Conservation (phyloP, 768 basidiomycete genomes). For the Calocybe cyanea region DNA sequence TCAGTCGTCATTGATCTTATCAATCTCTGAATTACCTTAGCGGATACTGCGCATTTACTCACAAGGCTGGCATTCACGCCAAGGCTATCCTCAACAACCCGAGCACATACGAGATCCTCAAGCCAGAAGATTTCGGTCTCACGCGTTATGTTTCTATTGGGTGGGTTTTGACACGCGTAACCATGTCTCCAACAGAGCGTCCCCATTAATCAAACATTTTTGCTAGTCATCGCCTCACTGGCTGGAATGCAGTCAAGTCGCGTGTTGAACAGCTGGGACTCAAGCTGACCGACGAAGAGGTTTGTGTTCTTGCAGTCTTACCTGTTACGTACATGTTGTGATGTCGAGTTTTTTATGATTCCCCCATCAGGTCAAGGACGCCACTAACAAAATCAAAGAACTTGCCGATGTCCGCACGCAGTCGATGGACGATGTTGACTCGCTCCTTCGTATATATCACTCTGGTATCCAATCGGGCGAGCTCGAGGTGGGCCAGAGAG, state of each 20-base stretch:
- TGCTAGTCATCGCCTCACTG: conserved; percentile 84
- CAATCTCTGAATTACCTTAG: too few relatives aligned
- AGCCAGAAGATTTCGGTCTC: conserved; percentile 98
- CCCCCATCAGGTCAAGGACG: conserved; percentile 80
- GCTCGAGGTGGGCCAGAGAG: conserved; percentile 91
- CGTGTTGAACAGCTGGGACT: conserved; percentile 97
- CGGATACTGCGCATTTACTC: conserved; percentile 99
- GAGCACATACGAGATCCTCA: conserved; percentile 97
- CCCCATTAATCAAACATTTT: neutral
- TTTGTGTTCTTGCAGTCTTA: conserved; percentile 23
- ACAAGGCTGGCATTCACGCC: conserved; percentile 99
- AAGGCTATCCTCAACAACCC: conserved; percentile 99
- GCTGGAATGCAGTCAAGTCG: conserved; percentile 99
- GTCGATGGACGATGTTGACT: conserved; percentile 99
- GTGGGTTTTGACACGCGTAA: too few relatives aligned
- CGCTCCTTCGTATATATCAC: conserved; percentile 93
- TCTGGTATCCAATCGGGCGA: conserved; percentile 89
- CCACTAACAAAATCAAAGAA: conserved; percentile 99
- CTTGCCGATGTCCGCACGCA: conserved; percentile 97
- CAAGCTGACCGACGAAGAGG: conserved; percentile 85
- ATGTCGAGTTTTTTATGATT: too few relatives aligned
- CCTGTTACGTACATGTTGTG: neutral
- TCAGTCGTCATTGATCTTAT: conserved; percentile 5
- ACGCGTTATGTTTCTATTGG: conserved; percentile 98
- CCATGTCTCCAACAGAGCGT: neutral